A percentile compares a stretch with the other conserved stretches of the same genome.
Evolutionary conservation across 75 land plant genomes (phyloP).

Genomic region (Ceratopteris richardii): DNA sequence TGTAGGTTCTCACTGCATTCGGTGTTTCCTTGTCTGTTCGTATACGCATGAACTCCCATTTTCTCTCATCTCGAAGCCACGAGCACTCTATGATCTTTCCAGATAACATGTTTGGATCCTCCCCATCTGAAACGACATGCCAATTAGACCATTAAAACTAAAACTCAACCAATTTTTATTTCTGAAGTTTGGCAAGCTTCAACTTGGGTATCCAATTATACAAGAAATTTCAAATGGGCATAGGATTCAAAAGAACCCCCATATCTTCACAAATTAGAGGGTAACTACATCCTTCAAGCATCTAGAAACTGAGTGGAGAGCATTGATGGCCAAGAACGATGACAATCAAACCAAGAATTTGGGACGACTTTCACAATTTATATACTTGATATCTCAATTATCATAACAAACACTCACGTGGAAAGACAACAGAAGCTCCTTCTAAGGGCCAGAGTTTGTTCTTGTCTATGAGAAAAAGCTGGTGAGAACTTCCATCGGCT

Average conservation of each 20-base stretch:
- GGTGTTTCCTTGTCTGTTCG: conserved; percentile 73
- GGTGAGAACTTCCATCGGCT: conserved; percentile 7
- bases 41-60: conserved; percentile 86
- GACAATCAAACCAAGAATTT: not conserved
- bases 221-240: too few relatives aligned
- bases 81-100: conserved; percentile 87
- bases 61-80: conserved; percentile 40
- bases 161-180: too few relatives aligned
- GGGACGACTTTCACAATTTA: too few relatives aligned
- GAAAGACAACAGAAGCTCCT: conserved; percentile 55
- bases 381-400: too few relatives aligned
- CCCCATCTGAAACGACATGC: too few relatives aligned
- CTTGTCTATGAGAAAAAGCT: conserved; percentile 54
- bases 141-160: too few relatives aligned
- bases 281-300: too few relatives aligned
- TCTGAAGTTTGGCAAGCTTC: too few relatives aligned
- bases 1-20: conserved; percentile 74
- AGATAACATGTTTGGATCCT: conserved; percentile 42
- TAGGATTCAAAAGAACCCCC: too few relatives aligned
- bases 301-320: too few relatives aligned
- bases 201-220: too few relatives aligned
- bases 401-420: conserved; percentile 45
- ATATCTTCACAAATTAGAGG: too few relatives aligned
- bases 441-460: conserved; percentile 65
- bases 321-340: not conserved